Evolutionary conservation across 2,329 filamentous ascomycete genomes (phyloP).

Genomic region (Raffaelea arxii): DNA sequence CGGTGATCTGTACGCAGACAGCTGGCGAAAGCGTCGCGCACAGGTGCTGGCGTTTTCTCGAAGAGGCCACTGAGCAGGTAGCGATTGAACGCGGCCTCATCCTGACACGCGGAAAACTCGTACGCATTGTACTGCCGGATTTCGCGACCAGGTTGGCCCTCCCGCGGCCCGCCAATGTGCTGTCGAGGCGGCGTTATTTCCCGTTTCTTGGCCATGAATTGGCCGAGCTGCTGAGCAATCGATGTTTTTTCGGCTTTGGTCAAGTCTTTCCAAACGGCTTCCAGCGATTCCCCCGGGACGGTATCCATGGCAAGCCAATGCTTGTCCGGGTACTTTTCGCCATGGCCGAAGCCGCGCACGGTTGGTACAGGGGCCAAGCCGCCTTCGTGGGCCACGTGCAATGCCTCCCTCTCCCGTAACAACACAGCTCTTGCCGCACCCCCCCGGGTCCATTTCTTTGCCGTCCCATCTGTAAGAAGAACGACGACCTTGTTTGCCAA

Average conservation of each 20-base stretch:
- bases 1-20: slow-evolving; percentile 17
- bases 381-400: slow-evolving; percentile 12
- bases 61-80: slow-evolving; percentile 15
- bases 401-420: slow-evolving; percentile 15
- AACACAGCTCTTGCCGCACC: slow-evolving; percentile 10
- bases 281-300: slow-evolving; percentile 17
- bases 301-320: slow-evolving; percentile 17
- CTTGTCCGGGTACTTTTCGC: slow-evolving; percentile 9
- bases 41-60: slow-evolving; percentile 9
- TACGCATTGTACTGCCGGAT: slow-evolving; percentile 11
- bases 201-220: slow-evolving; percentile 11
- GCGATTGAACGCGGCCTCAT: slow-evolving; percentile 17
- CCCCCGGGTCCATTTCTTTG: slow-evolving; percentile 14
- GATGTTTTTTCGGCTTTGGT: neutral
- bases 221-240: slow-evolving; percentile 9
- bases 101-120: slow-evolving; percentile 13
- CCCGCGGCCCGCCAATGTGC: slow-evolving; percentile 13
- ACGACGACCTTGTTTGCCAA: slow-evolving; percentile 14
- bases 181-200: slow-evolving; percentile 4
- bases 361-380: slow-evolving; percentile 15
- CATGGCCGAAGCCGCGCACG: slow-evolving; percentile 10
- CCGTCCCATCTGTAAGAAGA: slow-evolving; percentile 13
- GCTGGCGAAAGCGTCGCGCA: slow-evolving; percentile 15
- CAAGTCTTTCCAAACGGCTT: slow-evolving; percentile 2
- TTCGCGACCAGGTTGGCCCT: neutral